Percentiles rank a stretch among this genome's conserved stretches.
These are phyloP conservation scores for Talaromyces liani DNA, from an alignment of 495 filamentous ascomycete genomes.

Conservation along the genomic window DNA sequence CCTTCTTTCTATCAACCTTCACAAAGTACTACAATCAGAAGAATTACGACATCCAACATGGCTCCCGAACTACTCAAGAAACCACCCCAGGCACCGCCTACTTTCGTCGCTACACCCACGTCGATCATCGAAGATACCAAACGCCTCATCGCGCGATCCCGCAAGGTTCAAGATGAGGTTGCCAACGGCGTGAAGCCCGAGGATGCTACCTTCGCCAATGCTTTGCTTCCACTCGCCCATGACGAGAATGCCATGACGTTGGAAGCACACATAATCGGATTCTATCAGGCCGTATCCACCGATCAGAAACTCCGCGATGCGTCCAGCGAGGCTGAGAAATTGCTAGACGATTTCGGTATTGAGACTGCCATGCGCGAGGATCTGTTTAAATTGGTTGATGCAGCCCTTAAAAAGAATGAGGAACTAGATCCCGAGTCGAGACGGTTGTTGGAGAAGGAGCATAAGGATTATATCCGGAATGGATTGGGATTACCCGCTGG, in stretches of 20 bases:
- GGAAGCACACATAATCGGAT: slow-evolving; percentile 55
- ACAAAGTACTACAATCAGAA: slow-evolving; percentile 18
- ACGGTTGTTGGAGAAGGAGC: slow-evolving; percentile 59
- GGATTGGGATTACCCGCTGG: slow-evolving; percentile 56
- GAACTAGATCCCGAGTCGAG: slow-evolving; percentile 56
- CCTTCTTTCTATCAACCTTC: slow-evolving; percentile 6
- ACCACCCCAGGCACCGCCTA: slow-evolving; percentile 78
- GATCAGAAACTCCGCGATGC: slow-evolving; percentile 64
- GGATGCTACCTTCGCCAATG: slow-evolving; percentile 58
- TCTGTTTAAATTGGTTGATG: slow-evolving; percentile 55
- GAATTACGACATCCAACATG: slow-evolving; percentile 59
- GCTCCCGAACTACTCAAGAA: slow-evolving; percentile 53
- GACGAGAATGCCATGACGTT: slow-evolving; percentile 61
- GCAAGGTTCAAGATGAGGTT: slow-evolving; percentile 64
- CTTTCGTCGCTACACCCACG: slow-evolving; percentile 75
- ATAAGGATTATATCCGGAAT: slow-evolving; percentile 58
- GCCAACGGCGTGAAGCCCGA: slow-evolving; percentile 58
- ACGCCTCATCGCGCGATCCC: slow-evolving; percentile 59
- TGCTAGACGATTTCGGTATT: slow-evolving; percentile 60
- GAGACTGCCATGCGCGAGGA: slow-evolving; percentile 64
- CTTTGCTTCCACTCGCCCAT: slow-evolving; percentile 54
- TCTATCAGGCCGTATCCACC: slow-evolving; percentile 75
- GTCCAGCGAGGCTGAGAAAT: slow-evolving; percentile 59
- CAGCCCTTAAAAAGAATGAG: slow-evolving; percentile 50
- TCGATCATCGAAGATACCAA: slow-evolving; percentile 73